A percentile compares a stretch with the other conserved stretches of the same genome.
Evolutionary conservation across 73 alveolate species (phyloP).

Genomic region (Durusdinium trenchii): DNA sequence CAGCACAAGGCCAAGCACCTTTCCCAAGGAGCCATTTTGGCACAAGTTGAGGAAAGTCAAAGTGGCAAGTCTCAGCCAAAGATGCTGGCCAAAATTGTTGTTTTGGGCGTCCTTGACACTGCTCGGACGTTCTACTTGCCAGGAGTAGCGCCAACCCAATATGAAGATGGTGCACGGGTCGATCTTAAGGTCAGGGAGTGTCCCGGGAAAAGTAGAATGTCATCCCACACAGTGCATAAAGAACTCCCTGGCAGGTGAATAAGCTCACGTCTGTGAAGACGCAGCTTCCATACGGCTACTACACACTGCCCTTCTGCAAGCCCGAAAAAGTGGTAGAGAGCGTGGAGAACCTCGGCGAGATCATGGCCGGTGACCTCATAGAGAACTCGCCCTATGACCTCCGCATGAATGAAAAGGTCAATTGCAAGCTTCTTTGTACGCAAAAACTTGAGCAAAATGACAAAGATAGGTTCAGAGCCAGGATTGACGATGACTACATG

Average conservation of each 20-base stretch:
- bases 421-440: constrained; percentile 76
- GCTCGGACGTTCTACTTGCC: constrained; percentile 2
- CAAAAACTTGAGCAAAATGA: constrained; percentile 43
- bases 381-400: constrained; percentile 72
- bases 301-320: constrained; percentile 93
- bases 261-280: constrained; percentile 95
- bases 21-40: too few relatives aligned
- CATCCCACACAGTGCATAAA: too few relatives aligned
- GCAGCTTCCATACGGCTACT: constrained; percentile 94
- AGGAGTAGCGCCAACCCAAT: constrained; percentile 86
- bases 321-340: constrained; percentile 33
- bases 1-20: too few relatives aligned
- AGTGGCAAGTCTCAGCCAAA: too few relatives aligned
- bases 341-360: constrained; percentile 87
- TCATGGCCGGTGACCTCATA: constrained; percentile 86
- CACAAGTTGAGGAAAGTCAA: too few relatives aligned
- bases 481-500: constrained; percentile 83
- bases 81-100: too few relatives aligned
- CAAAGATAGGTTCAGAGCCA: constrained; percentile 66
- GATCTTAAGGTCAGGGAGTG: constrained; percentile 88
- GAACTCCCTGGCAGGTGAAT: too few relatives aligned
- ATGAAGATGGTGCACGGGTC: constrained; percentile 69
- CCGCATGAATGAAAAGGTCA: constrained; percentile 35
- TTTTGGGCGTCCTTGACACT: too few relatives aligned
- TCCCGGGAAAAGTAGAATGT: too few relatives aligned